Base-by-base conservation (phyloP, 192 early-diverging fungal species). In the Coemansia brasiliensis region DNA sequence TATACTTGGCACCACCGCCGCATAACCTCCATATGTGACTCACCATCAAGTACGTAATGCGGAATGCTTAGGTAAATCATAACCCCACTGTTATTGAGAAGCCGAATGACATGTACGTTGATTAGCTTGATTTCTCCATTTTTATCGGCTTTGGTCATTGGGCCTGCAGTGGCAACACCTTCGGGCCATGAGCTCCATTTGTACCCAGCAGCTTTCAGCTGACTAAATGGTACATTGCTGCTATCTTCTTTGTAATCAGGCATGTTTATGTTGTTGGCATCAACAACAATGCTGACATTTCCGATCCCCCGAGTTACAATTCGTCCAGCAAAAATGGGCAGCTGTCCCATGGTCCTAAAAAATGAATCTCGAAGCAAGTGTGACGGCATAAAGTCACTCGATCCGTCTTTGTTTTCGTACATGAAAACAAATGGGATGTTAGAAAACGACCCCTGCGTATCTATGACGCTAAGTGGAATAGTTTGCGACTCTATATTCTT, bases 361-460 rank as follows among this genome's bases (percentile, higher is more conserved):
- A 78, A 78, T 20, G 74, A 63, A 12, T 59, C 45, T 25, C 43
- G 43, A 8, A 78, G 52, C 17, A 55, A 12, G 5, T 50, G 53
- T 17, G 59, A 25, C 0, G 56, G 42, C 74, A 78, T 78, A 43
- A 78, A 78, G 9, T 60, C 50, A 22, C 35, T 5, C 2, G 51
- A 25, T 1, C n/a, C 43, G 4, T 24, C 26, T 10, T 38, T 59
- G 40, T 78, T 78, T 24, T 70, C 57, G 45, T 63, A 78, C 18
- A 78, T 67, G 46, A 71, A 71, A 13, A 78, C 74, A 64, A 71
- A 71, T 7, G 68, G 74, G 20, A 78, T 78, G 52, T 78, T 78
- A 32, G 68, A 65, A 40, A 71, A 78, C 24, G 74, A 78, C 0
- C 63, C 68, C 26, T 71, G 67, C 4, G 67, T 71, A 44, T 78